phyloP scores from a whole-genome alignment of 768 basidiomycete genomes.

The Postia placenta region DNA sequence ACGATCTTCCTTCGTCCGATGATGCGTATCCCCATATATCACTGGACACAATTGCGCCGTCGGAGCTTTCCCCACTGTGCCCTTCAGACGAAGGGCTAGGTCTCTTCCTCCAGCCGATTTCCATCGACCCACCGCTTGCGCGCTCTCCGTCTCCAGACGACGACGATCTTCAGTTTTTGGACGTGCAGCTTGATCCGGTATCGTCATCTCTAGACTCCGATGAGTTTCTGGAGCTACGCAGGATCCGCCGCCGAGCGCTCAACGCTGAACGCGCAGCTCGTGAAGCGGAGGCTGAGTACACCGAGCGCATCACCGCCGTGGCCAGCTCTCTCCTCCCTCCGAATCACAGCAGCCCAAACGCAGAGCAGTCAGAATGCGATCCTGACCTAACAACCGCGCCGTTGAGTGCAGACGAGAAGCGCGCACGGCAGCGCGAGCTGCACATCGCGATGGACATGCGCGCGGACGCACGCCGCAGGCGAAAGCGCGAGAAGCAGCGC shows the following conservation, averaged over 20 bases:
- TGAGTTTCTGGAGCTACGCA: slow-evolving; percentile 19
- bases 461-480: slow-evolving; percentile 36
- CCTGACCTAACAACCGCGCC: slow-evolving; percentile 33
- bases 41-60: slow-evolving; percentile 18
- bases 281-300: slow-evolving; percentile 18
- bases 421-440: slow-evolving; percentile 20
- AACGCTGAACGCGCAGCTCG: slow-evolving; percentile 19
- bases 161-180: slow-evolving; percentile 21
- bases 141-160: slow-evolving; percentile 23
- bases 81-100: slow-evolving; percentile 16
- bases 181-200: slow-evolving; percentile 19
- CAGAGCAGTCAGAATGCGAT: slow-evolving; percentile 22
- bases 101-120: slow-evolving; percentile 18
- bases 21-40: not conserved
- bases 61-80: slow-evolving; percentile 11
- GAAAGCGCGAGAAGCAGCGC: slow-evolving; percentile 49
- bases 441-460: slow-evolving; percentile 33
- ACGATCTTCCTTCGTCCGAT: slow-evolving; percentile 1
- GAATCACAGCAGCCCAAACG: too few relatives aligned
- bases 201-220: slow-evolving; percentile 14
- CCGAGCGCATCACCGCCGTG: slow-evolving; percentile 22
- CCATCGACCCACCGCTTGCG: slow-evolving; percentile 17
- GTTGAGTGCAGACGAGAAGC: slow-evolving; percentile 15
- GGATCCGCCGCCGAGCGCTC: slow-evolving; percentile 13
- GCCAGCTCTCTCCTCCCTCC: slow-evolving; percentile 30